A percentile compares a stretch with the other conserved stretches of the same genome.
Evolutionary conservation across 2,329 filamentous ascomycete genomes (phyloP).

Genomic region (Fusarium duplospermum): DNA sequence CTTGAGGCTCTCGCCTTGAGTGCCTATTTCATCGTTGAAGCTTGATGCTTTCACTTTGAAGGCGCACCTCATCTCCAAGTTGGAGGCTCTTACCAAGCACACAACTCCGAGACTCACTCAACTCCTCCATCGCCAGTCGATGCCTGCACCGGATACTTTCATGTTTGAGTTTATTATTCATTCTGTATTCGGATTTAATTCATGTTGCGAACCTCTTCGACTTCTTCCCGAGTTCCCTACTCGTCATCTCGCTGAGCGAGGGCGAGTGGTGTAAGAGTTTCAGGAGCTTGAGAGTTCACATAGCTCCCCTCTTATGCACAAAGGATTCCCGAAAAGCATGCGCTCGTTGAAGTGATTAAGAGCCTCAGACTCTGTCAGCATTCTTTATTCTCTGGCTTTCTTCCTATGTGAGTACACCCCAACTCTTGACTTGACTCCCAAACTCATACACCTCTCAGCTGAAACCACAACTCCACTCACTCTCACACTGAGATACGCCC

Average conservation of each 20-base stretch:
- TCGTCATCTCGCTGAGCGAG: background rate
- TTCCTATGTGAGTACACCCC: conserved; percentile 4
- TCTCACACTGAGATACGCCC: background rate
- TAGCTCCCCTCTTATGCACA: background rate
- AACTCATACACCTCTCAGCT: conserved; percentile 8
- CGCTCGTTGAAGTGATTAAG: background rate
- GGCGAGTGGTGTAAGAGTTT: background rate
- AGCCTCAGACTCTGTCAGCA: background rate
- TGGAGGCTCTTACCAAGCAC: background rate
- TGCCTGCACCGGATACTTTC: background rate
- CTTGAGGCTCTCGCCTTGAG: background rate
- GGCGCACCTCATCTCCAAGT: background rate
- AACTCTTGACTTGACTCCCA: background rate
- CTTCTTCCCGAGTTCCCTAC: background rate
- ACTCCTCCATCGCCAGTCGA: background rate
- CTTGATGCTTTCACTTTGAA: background rate
- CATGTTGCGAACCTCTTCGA: background rate
- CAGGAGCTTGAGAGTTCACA: background rate
- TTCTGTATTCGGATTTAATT: background rate
- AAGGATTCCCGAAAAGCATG: background rate
- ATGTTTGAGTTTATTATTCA: background rate
- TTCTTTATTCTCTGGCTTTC: background rate
- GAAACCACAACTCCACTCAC: conserved; percentile 1
- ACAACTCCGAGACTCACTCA: background rate
- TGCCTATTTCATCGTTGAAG: background rate